A percentile compares a stretch with the other conserved stretches of the same genome.
These are phyloP conservation scores for Yamadazyma phyllophila DNA, from an alignment of 805 yeast species.

Conservation along the genomic window DNA sequence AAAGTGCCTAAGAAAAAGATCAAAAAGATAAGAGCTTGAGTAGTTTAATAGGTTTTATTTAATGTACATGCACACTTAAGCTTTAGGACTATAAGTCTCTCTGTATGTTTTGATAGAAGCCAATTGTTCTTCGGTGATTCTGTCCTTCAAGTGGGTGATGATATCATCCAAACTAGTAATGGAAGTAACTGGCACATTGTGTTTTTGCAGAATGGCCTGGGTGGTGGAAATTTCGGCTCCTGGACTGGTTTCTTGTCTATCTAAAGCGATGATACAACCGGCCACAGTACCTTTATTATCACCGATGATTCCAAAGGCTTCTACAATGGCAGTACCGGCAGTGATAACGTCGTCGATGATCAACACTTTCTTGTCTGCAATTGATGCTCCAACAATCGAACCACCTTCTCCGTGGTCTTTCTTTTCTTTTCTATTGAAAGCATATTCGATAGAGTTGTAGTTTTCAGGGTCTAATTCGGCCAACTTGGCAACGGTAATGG, in stretches of 20 bases:
- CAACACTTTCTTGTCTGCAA: conserved; percentile 69
- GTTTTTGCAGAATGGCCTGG: conserved; percentile 67
- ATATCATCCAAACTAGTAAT: conserved; percentile 79
- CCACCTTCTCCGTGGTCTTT: conserved; percentile 99
- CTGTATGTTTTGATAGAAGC: conserved; percentile 59
- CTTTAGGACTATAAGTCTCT: conserved; percentile 45
- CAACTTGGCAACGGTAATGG: conserved; percentile 86
- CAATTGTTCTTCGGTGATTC: conserved; percentile 57
- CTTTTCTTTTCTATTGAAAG: conserved; percentile 96
- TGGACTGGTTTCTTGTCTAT: conserved; percentile 87
- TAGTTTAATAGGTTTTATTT: neutral
- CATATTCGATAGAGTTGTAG: conserved; percentile 71
- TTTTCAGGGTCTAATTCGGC: conserved; percentile 86
- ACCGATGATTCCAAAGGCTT: conserved; percentile 79
- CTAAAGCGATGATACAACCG: conserved; percentile 88
- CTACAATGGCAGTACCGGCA: conserved; percentile 97
- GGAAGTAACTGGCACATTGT: conserved; percentile 77
- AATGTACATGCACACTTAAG: conserved; percentile 23
- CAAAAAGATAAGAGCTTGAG: conserved; percentile 57
- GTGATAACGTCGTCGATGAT: conserved; percentile 97
- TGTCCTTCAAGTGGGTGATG: conserved; percentile 55
- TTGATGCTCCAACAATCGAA: conserved; percentile 78
- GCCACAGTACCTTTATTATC: conserved; percentile 69
- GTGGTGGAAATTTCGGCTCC: conserved; percentile 74
- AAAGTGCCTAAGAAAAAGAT: conserved; percentile 54